Base-by-base conservation (phyloP, 2,329 filamentous ascomycete genomes). In the Tolypocladium inflatum region DNA sequence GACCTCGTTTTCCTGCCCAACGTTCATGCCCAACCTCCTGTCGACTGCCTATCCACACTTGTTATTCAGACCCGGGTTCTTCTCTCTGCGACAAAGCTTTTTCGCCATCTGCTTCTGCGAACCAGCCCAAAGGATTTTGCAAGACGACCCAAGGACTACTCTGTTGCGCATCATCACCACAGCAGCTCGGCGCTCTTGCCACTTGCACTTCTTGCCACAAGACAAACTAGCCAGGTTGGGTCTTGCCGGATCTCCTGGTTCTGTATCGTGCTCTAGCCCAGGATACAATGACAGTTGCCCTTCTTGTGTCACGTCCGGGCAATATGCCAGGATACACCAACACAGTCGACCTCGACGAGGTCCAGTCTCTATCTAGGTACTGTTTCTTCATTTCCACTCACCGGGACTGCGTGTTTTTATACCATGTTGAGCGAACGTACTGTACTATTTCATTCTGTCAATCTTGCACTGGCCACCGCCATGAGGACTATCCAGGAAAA, bases 301-400 rank as follows among this genome's bases (percentile, higher is more conserved):
- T 78, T 72, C 71, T 76, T 70, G 70, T 76, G 70, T 68, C 77
- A 66, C 76, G 73, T 68, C 72, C 71, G 74, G 76, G 69, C 65
- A 68, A 75, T 67, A 82, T 83, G 80, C 74, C 80, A 70, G 76
- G 76, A 73, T 82, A 76, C 76, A 80, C 75, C 67, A 75, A 66
- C 60, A 65, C 76, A 67, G 69, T 78, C 73, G 80, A 83, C 69
- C 77, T 82, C 74, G 80, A 82, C 71, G 80, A 84, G 73, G 79
- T 81, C 73, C 77, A 81, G 70, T 80, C 79, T 68, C 78, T 82
- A 70, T 77, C 80, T 76, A 85, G 82, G 82, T 85, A 85, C 75
- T 82, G 78, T 76, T 78, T 78, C 78, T 76, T 75, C 71, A 64
- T 67, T 71, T 59, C 51, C 70, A 64, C 66, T 71, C 71, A 69